Conservation (phyloP, 1,284 basidiomycete species). For the Ceratorhiza oryzae-sativae region DNA sequence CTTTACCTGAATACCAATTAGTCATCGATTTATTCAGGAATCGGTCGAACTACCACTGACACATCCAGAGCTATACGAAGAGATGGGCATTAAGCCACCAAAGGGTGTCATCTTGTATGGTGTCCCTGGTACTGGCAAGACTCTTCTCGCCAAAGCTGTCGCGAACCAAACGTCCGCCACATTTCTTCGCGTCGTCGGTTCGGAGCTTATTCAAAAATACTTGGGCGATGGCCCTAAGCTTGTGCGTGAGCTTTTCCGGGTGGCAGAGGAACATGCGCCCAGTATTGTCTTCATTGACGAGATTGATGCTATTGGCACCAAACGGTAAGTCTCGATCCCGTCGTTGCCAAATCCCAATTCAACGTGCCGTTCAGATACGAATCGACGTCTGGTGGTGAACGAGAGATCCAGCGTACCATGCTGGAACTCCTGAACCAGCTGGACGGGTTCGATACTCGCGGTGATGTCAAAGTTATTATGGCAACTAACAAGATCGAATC, state of each 20-base stretch:
- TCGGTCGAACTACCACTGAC: constrained; percentile 97
- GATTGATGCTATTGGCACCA: constrained; percentile 98
- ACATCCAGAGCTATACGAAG: constrained; percentile 98
- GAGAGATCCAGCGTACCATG: constrained; percentile 99
- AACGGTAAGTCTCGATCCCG: constrained; percentile 68
- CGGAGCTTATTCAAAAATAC: constrained; percentile 99
- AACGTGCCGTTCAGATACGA: constrained; percentile 71
- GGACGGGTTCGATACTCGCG: constrained; percentile 98
- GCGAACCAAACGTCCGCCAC: constrained; percentile 99
- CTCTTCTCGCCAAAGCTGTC: constrained; percentile 96
- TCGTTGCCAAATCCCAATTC: background rate
- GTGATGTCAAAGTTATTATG: constrained; percentile 98
- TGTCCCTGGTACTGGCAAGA: constrained; percentile 98
- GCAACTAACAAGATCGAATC: constrained; percentile 88
- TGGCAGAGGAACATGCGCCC: constrained; percentile 96
- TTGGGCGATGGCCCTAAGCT: constrained; percentile 99
- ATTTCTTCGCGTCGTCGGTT: constrained; percentile 97
- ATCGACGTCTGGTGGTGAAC: constrained; percentile 95
- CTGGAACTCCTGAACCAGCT: constrained; percentile 97
- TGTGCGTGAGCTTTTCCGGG: constrained; percentile 95
- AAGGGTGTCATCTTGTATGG: constrained; percentile 99
- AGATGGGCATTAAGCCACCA: constrained; percentile 99
- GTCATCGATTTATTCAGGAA: constrained; percentile 66
- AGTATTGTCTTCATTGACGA: constrained; percentile 99
- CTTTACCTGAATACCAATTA: constrained; percentile 2